phyloP scores from a whole-genome alignment of 1,284 basidiomycete genomes.

The Phellinidium pouzarii region DNA sequence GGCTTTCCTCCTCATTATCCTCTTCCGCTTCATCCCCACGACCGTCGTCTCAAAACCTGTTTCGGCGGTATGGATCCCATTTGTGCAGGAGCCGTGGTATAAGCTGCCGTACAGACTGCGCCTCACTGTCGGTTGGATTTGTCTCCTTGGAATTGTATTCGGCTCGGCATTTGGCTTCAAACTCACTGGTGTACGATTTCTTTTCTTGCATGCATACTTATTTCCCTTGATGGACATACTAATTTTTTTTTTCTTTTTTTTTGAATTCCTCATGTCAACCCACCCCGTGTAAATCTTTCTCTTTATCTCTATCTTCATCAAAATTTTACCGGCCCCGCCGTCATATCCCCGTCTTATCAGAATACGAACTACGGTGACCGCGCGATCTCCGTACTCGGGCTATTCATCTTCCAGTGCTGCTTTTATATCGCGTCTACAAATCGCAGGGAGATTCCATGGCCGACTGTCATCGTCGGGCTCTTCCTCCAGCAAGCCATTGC shows the following conservation, averaged over 20 bases:
- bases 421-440: conserved; percentile 62
- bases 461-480: conserved; percentile 79
- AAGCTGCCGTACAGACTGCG: conserved; percentile 51
- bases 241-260: neutral
- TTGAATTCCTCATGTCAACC: neutral
- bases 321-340: too few relatives aligned
- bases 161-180: conserved; percentile 79
- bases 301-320: too few relatives aligned
- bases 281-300: too few relatives aligned
- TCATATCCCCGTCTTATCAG: conserved; percentile 28
- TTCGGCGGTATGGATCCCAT: conserved; percentile 55
- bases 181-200: conserved; percentile 42
- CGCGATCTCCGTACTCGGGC: conserved; percentile 74
- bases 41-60: conserved; percentile 60
- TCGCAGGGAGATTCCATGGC: conserved; percentile 64
- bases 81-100: conserved; percentile 64
- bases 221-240: neutral
- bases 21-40: conserved; percentile 73
- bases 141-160: conserved; percentile 67
- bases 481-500: conserved; percentile 79
- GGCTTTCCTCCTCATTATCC: conserved; percentile 70
- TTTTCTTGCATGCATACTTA: neutral
- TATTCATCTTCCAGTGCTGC: conserved; percentile 68
- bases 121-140: conserved; percentile 64
- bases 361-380: conserved; percentile 67